These are phyloP conservation scores for Arctium minus DNA, from an alignment of 129 eudicot genomes.

Conservation along the genomic window DNA sequence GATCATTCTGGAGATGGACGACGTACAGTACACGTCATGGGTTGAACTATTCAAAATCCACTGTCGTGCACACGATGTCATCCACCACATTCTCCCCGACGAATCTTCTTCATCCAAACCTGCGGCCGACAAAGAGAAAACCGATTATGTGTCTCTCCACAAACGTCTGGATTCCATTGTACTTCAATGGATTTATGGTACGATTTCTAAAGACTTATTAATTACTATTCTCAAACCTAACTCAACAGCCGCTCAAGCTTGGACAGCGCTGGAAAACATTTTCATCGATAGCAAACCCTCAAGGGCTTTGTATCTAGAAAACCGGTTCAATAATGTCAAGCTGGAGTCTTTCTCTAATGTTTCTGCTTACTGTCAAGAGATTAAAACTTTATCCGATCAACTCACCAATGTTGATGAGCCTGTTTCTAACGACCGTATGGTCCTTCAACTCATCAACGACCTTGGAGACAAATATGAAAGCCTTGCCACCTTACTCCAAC, in stretches of 20 bases:
- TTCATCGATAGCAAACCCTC: background rate
- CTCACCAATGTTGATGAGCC: background rate
- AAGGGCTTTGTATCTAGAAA: background rate
- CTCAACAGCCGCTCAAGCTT: background rate
- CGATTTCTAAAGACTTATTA: background rate
- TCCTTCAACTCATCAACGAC: background rate
- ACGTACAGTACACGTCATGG: background rate
- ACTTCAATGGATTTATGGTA: background rate
- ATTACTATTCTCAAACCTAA: background rate
- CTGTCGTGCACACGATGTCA: background rate
- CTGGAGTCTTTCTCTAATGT: background rate
- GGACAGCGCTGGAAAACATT: background rate
- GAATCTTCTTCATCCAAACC: background rate
- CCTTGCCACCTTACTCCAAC: too few species aligned
- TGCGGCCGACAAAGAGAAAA: background rate
- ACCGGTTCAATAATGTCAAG: background rate
- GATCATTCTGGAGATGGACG: background rate
- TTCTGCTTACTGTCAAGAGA: background rate
- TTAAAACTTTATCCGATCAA: background rate
- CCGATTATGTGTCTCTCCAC: background rate
- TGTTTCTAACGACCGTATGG: background rate
- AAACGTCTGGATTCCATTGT: background rate
- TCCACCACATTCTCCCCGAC: too few species aligned
- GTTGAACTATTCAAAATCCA: background rate
- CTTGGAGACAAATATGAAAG: background rate